phyloP scores from a whole-genome alignment of 305 asterid genomes.

The Salvia sclarea region DNA sequence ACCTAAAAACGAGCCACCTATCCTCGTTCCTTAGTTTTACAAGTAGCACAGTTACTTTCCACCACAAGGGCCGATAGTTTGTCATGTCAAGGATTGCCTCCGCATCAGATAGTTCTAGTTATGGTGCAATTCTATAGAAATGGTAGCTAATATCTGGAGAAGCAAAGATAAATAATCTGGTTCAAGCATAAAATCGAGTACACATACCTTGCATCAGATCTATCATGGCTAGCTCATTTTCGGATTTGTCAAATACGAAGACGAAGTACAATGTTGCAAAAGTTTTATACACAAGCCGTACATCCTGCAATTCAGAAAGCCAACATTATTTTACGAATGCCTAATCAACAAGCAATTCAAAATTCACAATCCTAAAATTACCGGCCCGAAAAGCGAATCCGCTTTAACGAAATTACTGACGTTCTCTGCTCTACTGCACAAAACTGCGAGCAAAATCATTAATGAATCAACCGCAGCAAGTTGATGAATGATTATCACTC shows the following conservation, averaged over 20 bases:
- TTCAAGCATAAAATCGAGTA: conserved; percentile 21
- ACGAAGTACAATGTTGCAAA: conserved; percentile 83
- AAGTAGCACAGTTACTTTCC: conserved; percentile 17
- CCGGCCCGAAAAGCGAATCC: conserved; percentile 83
- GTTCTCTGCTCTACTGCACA: conserved; percentile 79
- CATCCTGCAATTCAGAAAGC: conserved; percentile 53
- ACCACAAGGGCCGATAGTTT: neutral
- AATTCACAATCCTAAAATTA: conserved; percentile 32
- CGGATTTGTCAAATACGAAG: conserved; percentile 76
- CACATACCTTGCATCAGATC: conserved; percentile 95
- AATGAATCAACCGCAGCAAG: conserved; percentile 3
- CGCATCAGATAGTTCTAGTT: conserved; percentile 1
- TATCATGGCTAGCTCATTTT: conserved; percentile 96
- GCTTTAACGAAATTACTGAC: conserved; percentile 88
- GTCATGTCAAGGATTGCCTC: neutral
- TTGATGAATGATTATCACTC: neutral
- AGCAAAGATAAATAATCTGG: neutral
- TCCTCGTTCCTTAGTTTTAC: neutral
- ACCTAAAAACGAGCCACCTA: conserved; percentile 8
- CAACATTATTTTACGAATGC: neutral
- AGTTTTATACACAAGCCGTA: conserved; percentile 80
- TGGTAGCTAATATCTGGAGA: neutral
- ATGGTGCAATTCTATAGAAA: neutral
- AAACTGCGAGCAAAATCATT: conserved; percentile 53
- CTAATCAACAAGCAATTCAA: conserved; percentile 16